phyloP scores from a whole-genome alignment of 257 asterid genomes.

The Solanum gracilifrons region DNA sequence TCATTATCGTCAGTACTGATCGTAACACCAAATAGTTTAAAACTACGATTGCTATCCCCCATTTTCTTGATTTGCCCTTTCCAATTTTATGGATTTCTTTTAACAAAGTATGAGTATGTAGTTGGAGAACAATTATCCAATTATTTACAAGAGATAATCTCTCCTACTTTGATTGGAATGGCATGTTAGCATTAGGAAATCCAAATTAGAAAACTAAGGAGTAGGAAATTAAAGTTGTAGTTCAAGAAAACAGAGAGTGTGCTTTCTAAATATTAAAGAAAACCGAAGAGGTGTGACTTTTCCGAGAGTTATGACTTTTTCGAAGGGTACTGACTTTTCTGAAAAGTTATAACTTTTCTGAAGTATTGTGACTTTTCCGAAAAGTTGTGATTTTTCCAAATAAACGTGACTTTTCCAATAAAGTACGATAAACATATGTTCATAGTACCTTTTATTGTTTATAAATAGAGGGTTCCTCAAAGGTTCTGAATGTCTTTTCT shows the following conservation, averaged over 20 bases:
- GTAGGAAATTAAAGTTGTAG: not conserved
- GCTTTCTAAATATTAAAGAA: not conserved
- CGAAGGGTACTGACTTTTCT: too few species aligned
- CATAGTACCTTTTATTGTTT: not conserved
- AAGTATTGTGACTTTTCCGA: too few species aligned
- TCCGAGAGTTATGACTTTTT: too few species aligned
- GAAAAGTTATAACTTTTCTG: not conserved
- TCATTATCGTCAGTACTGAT: not conserved
- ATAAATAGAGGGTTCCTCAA: too few species aligned
- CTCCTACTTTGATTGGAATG: not conserved
- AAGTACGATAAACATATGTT: not conserved
- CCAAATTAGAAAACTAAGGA: not conserved
- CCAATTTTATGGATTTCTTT: not conserved
- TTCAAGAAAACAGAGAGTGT: not conserved
- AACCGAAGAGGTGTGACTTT: not conserved
- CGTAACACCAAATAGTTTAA: not conserved
- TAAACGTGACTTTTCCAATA: too few species aligned
- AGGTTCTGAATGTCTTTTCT: too few species aligned
- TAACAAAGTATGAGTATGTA: not conserved
- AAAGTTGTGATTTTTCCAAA: too few species aligned
- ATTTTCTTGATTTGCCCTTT: not conserved
- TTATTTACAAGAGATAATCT: not conserved
- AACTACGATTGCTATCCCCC: not conserved
- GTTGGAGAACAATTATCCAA: not conserved
- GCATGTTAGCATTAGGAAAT: not conserved